Percentiles rank a stretch among this genome's conserved stretches.
Conservation (phyloP, 2,329 filamentous ascomycete genomes). For the Cadophora luteo-olivacea region DNA sequence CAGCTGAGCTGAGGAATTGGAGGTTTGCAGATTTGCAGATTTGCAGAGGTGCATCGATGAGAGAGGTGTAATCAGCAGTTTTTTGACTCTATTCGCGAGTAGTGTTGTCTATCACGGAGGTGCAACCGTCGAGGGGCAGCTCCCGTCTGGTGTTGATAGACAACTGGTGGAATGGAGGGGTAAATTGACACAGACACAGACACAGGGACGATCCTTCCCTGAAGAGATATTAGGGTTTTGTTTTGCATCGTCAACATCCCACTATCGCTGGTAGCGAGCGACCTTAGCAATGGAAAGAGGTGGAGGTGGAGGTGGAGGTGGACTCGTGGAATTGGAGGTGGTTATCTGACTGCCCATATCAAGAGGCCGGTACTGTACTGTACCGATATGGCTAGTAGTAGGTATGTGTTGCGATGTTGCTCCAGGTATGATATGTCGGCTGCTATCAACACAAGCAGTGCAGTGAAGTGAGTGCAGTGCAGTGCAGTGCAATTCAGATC, state of each 20-base stretch:
- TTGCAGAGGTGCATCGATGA: background rate
- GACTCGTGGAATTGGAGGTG: background rate
- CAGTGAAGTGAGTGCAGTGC: too few relatives aligned
- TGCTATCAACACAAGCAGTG: background rate
- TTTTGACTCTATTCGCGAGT: constrained; percentile 1
- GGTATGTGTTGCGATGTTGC: too few relatives aligned
- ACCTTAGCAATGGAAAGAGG: background rate
- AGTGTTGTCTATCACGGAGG: constrained; percentile 9
- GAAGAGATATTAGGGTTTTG: background rate
- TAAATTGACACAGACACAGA: background rate
- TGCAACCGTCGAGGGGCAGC: background rate
- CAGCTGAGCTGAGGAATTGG: constrained; percentile 5
- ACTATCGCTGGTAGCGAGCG: background rate
- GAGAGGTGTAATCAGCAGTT: background rate
- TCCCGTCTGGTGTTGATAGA: background rate
- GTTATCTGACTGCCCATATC: background rate
- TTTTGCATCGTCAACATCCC: background rate
- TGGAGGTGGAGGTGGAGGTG: too few relatives aligned
- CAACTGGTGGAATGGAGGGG: background rate
- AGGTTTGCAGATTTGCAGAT: background rate
- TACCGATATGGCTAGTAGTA: background rate
- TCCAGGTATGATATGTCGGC: too few relatives aligned
- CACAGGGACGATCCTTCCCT: constrained; percentile 4
- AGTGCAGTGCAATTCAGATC: background rate
- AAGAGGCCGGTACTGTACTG: background rate